Percentiles rank a stretch among this genome's conserved stretches.
Evolutionary conservation across 2,329 filamentous ascomycete species (phyloP).

Genomic region (Pseudocercospora musae): DNA sequence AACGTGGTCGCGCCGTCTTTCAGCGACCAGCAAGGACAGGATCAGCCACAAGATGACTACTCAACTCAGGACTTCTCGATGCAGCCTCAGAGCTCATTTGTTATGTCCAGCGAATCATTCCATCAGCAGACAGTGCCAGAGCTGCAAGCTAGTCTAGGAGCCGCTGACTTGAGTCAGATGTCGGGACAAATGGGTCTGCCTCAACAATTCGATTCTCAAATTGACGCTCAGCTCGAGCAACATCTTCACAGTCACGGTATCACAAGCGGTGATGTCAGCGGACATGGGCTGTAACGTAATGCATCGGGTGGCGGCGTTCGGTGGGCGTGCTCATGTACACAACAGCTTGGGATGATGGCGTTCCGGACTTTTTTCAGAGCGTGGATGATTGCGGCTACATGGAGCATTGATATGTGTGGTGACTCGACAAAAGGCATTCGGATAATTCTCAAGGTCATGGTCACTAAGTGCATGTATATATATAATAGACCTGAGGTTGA

Average conservation of each 20-base stretch:
- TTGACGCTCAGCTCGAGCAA: constrained; percentile 14
- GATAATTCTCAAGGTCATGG: not conserved
- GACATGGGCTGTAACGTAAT: not conserved
- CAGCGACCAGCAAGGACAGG: not conserved
- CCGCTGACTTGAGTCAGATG: constrained; percentile 1
- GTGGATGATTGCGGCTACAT: not conserved
- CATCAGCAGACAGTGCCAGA: constrained; percentile 6
- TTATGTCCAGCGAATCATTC: not conserved
- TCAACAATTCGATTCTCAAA: constrained; percentile 7
- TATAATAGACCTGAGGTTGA: not conserved
- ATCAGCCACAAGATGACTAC: not conserved
- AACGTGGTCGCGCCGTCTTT: not conserved
- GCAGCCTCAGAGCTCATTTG: not conserved
- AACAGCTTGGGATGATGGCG: not conserved
- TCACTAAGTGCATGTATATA: not conserved
- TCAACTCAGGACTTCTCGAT: not conserved
- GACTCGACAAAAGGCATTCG: not conserved
- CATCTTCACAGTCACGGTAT: constrained; percentile 6
- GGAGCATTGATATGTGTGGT: not conserved
- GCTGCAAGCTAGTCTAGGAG: constrained; percentile 2
- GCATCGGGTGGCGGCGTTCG: not conserved
- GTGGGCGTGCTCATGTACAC: no score
- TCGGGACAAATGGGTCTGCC: not conserved
- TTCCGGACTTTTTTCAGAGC: not conserved
- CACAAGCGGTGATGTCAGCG: not conserved